These are phyloP conservation scores for cucumber (Cucumis sativus) DNA, from an alignment of 306 rosid species.

Conservation along the genomic window DNA sequence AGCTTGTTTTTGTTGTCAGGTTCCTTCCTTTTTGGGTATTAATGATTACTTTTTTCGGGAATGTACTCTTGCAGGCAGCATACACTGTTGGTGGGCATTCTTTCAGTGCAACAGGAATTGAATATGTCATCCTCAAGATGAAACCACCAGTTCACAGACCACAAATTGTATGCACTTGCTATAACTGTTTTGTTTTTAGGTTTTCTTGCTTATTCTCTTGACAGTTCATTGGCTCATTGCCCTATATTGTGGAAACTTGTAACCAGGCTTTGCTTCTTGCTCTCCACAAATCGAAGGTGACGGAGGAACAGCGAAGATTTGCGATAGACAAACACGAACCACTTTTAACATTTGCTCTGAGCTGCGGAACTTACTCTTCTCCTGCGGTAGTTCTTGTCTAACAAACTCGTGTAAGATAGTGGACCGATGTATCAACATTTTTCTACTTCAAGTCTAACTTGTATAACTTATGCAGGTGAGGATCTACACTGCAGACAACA, in stretches of 20 bases:
- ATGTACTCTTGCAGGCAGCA: constrained; percentile 32
- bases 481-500: constrained; percentile 41
- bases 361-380: constrained; percentile 63
- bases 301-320: constrained; percentile 49
- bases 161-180: constrained; percentile 41
- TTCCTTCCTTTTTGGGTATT: neutral
- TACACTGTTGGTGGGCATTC: constrained; percentile 67
- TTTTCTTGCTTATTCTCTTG: neutral
- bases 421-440: neutral
- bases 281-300: constrained; percentile 52
- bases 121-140: constrained; percentile 51
- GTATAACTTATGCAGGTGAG: constrained; percentile 23
- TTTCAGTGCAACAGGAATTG: constrained; percentile 56
- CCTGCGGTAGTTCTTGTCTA: constrained; percentile 40
- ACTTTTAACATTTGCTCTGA: constrained; percentile 44
- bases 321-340: constrained; percentile 40
- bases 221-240: constrained; percentile 6
- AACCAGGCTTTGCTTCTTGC: constrained; percentile 71
- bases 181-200: neutral
- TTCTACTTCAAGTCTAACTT: neutral
- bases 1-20: neutral
- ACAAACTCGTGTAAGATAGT: neutral
- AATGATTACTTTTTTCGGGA: neutral
- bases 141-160: constrained; percentile 73
- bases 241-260: constrained; percentile 3